Evolutionary conservation across 306 rosid genomes (phyloP), one percentile per base, ranked within the genome.

Genomic region (Begonia peltatifolia): DNA sequence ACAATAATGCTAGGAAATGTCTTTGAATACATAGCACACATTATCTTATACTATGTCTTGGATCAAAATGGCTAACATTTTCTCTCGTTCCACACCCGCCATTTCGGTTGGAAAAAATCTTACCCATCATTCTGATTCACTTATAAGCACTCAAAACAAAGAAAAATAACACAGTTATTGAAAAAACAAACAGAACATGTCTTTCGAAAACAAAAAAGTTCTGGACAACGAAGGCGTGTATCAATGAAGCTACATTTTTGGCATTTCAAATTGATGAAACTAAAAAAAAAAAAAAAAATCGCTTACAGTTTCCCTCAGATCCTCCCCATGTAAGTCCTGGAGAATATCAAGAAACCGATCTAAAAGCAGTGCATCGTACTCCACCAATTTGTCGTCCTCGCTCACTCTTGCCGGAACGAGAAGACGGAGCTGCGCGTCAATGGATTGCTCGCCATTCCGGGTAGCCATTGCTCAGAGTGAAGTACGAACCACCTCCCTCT

Each of bases 301-400:
- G 58, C 90, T 74, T 65, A 87, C 96, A 23, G 96, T 83, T 64
- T 87, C 90, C 65, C 67, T 83, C 55, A 87, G 81, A 76, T 81
- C 87, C 60, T 83, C 96, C 9, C 96, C 96, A 55, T 87, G 96
- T 53, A 87, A 81, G 75, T 87, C 92, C 49, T 87, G 90, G 36
- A 87, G 96, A 66, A 87, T 84, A 59, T 87, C 96, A 60, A 87
- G 81, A 57, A 87, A 87, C 46, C 96, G 96, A 80, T 87, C 94
- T 69, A 87, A 52, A 50, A 83, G 81, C 23, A 87, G 47, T 64
- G 96, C 96, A 73, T 83, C 96, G 58, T 87, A 87, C 79, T 87
- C 94, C 58, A 87, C 52, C 58, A 87, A 77, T 56, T 87, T 80
- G 60, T 87, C 96, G 57, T 87, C 96, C 63, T 87, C 96, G 49